These are phyloP conservation scores for Knoxdaviesia proteae DNA, from an alignment of 2,329 filamentous ascomycete genomes.

Conservation along the genomic window DNA sequence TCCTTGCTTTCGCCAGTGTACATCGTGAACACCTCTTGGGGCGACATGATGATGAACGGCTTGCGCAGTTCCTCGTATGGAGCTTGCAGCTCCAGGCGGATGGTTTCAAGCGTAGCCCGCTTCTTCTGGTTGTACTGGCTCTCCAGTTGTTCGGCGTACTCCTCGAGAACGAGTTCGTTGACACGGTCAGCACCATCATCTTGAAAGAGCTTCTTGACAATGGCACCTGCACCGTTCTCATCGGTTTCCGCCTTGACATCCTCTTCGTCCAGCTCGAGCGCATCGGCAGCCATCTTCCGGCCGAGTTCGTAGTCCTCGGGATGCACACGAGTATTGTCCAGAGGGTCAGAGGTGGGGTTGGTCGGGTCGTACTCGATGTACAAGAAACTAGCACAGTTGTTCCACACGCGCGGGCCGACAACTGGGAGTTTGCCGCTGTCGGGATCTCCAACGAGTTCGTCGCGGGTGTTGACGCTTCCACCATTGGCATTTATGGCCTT, in stretches of 20 bases:
- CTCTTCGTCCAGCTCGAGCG: constrained; percentile 88
- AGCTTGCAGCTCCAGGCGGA: constrained; percentile 76
- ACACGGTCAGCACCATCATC: constrained; percentile 88
- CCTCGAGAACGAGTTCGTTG: constrained; percentile 86
- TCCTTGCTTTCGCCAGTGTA: constrained; percentile 82
- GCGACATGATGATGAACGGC: constrained; percentile 47
- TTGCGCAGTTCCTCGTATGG: constrained; percentile 89
- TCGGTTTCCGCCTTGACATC: constrained; percentile 90
- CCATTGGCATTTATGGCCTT: constrained; percentile 82
- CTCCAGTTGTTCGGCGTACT: constrained; percentile 91
- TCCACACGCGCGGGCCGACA: constrained; percentile 79
- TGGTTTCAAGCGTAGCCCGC: constrained; percentile 86
- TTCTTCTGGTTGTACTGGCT: constrained; percentile 86
- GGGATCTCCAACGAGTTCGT: constrained; percentile 74
- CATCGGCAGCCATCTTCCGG: constrained; percentile 95
- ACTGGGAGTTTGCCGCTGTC: constrained; percentile 59
- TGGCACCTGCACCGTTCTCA: constrained; percentile 72
- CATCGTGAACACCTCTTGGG: constrained; percentile 84
- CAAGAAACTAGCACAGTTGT: constrained; percentile 91
- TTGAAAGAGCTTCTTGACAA: constrained; percentile 85
- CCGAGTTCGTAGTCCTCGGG: constrained; percentile 97
- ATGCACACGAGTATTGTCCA: constrained; percentile 93
- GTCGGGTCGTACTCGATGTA: constrained; percentile 75
- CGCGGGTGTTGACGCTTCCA: constrained; percentile 62
- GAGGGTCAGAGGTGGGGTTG: constrained; percentile 65